phyloP scores from a whole-genome alignment of 1,139 yeast species.

The Scheffersomyces quercinus region DNA sequence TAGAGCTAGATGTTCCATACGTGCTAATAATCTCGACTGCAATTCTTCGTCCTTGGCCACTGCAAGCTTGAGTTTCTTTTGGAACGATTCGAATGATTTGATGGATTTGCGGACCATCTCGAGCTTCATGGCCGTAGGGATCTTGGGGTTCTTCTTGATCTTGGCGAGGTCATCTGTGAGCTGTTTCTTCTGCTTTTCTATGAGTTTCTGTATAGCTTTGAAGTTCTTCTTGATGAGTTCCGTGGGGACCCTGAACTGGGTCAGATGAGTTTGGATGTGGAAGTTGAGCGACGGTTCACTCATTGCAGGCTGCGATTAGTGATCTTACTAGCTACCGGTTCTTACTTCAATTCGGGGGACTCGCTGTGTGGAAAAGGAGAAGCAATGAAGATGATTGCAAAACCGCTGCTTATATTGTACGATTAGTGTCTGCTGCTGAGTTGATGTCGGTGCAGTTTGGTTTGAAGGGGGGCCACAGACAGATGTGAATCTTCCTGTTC shows the following conservation, averaged over 20 bases:
- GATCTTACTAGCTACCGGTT: no score
- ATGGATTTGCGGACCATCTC: conserved; percentile 41
- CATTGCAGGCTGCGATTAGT: conserved; percentile 18
- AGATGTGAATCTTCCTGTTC: no score
- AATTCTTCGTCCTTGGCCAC: conserved; percentile 52
- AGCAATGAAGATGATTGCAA: no score
- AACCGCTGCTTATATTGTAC: no score
- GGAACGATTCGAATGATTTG: conserved; percentile 46
- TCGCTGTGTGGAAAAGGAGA: no score
- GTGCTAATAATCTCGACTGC: conserved; percentile 44
- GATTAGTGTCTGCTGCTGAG: no score
- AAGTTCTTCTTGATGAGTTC: conserved; percentile 61
- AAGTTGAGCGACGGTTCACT: conserved; percentile 44
- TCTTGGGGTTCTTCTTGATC: conserved; percentile 28
- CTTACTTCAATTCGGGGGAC: no score
- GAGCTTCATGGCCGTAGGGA: conserved; percentile 25
- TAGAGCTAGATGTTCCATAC: conserved; percentile 44
- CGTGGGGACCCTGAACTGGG: conserved; percentile 61
- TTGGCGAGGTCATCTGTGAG: conserved; percentile 39
- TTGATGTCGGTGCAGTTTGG: no score
- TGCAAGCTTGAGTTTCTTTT: conserved; percentile 41
- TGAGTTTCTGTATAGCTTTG: conserved; percentile 53
- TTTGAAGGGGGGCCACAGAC: no score
- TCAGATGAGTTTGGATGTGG: conserved; percentile 45
- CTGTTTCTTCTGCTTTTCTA: conserved; percentile 54